Base-by-base conservation (phyloP, 192 early-diverging fungal genomes). In the Entophlyctis helioformis region DNA sequence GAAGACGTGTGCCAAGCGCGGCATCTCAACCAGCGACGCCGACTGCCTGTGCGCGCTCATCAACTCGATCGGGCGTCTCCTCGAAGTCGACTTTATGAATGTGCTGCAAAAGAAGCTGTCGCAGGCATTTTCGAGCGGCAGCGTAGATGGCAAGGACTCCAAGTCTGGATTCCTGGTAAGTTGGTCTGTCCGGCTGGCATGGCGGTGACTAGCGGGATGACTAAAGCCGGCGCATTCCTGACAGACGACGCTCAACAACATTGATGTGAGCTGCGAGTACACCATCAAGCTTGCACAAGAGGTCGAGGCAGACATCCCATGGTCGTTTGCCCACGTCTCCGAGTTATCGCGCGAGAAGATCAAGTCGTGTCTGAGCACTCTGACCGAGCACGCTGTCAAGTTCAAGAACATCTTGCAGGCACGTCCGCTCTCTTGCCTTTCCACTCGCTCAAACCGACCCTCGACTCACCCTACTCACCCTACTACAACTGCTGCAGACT, bases 201-300 rank as follows among this genome's bases (percentile, higher is more conserved):
- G n/a, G n/a, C n/a, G n/a, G n/a, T n/a, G n/a, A 59, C 43, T 21
- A 12, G 16, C 44, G 8, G 15, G 18, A 16, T 45, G 18, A 45
- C 29, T n/a, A 31, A 2, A 45, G 6, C 16, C 15, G 19, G 13
- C 27, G 5, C 12, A n/a, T 16, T 23, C 28, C 29, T 15, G 9
- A 16, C 44, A 77, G 70, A 64, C 89, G 24, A 54, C 79, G 9
- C 60, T 94, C 25, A 96, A 96, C 63, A 93, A 96, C 54, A 56
- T 96, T 22, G 87, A 94, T 50, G 74, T 86, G 12, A 84, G 82
- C 39, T 66, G 74, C 45, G 74, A 79, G 21, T 96, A 96, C 54
- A 69, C 90, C 19, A 59, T 80, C 46, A 71, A 81, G 42, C 73
- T 92, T 2, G 74, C 67, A 0, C 65, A 76, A 22, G 78, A 85